Base-by-base conservation (phyloP, 1,139 yeast genomes). In the Zhuliangozyma parablackwelliae region DNA sequence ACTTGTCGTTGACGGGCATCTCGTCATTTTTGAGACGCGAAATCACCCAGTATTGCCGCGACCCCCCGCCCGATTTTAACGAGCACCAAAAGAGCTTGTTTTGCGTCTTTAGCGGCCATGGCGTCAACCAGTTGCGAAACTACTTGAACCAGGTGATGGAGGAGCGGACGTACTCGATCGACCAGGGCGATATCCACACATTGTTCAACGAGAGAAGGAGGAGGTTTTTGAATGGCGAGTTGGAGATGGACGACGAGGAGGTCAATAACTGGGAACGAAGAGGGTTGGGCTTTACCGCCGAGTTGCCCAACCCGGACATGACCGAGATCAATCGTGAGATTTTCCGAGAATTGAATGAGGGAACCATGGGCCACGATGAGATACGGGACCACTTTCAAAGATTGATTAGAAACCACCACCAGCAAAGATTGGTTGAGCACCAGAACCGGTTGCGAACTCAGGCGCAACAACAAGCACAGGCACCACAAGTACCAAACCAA, bases 21-120 rank as follows among this genome's bases (percentile, higher is more conserved):
- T 74, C 84, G 3, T 86, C 96, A 25, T 92, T 92, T 62, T 72
- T 92, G 55, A 74, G 96, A 44, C 75, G 83, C 13, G 97, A 92
- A 51, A 78, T 92, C 36, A 84, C 94, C 1, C 82, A 78, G 48
- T 90, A 80, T 59, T 90, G 97, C 56, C 82, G 98, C 27, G 86
- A 83, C n/a, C 95, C 97, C 2, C 98, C 98, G 3, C 79, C 87
- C 10, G 97, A 90, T 52, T 90, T 92, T 56, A 89, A 85, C 41
- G 89, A 82, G 41, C 85, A 83, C 50, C 98, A 92, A 59, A 82
- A 82, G 48, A 76, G 83, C 13, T 75, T 87, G 36, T 92, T 92
- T 53, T 92, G 98, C 62, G 98, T 92, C 8, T 92, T 89, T 54
- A 83, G 95, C 28, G 97, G 97, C 1, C 80, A 76, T 45, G 97